Percentiles rank a stretch among this genome's conserved stretches.
phyloP scores from a whole-genome alignment of 805 yeast species.

The Zygoascus tannicola region DNA sequence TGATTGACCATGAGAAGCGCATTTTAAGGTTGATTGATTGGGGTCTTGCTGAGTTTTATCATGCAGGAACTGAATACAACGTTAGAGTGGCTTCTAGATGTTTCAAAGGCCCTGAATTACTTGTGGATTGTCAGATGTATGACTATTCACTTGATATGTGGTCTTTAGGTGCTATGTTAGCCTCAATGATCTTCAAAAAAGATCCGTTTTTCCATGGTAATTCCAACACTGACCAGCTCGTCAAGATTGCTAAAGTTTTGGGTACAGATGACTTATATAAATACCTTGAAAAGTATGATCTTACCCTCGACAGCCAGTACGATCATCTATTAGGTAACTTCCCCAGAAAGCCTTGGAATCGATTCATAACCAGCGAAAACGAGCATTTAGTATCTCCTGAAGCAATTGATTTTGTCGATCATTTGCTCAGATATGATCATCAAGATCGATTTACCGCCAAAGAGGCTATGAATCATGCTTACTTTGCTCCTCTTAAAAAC shows the following conservation, averaged over 20 bases:
- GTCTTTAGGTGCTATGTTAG: constrained; percentile 91
- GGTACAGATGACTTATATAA: constrained; percentile 73
- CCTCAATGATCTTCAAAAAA: constrained; percentile 79
- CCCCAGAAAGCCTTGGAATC: constrained; percentile 78
- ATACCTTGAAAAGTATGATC: constrained; percentile 62
- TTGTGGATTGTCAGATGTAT: constrained; percentile 77
- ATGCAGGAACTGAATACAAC: constrained; percentile 79
- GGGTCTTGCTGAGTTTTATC: constrained; percentile 94
- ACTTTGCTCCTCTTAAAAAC: constrained; percentile 27
- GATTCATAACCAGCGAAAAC: constrained; percentile 65
- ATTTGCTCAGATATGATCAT: constrained; percentile 75
- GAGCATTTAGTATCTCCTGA: constrained; percentile 59
- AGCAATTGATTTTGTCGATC: constrained; percentile 72
- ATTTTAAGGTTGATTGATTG: constrained; percentile 79
- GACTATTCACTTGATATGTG: constrained; percentile 89
- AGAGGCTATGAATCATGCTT: constrained; percentile 71
- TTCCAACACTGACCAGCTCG: constrained; percentile 83
- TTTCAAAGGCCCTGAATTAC: constrained; percentile 86
- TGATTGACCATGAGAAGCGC: constrained; percentile 74
- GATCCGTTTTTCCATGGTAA: constrained; percentile 92
- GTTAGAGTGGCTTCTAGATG: constrained; percentile 91
- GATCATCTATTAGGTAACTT: constrained; percentile 63
- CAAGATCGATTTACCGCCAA: constrained; percentile 79
- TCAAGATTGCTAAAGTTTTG: constrained; percentile 77
- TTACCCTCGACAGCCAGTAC: constrained; percentile 65